Base-by-base conservation (phyloP, 805 yeast species). In the Pichia californica region DNA sequence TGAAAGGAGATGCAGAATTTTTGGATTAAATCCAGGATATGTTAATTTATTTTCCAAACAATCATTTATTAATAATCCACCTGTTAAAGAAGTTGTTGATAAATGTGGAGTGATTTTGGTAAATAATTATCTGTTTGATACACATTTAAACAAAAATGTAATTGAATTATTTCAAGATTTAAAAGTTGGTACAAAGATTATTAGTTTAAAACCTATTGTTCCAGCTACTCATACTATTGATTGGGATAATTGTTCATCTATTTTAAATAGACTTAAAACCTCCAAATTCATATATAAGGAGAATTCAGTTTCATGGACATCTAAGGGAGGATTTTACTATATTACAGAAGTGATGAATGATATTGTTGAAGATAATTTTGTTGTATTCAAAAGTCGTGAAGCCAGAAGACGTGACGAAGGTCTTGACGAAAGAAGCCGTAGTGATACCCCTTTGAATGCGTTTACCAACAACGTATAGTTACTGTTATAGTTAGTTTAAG, bases 301-400 rank as follows among this genome's bases (percentile, higher is more conserved):
- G 42, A 77, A 80, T 43, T 77, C 88, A 34, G 96, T 89, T 8
- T 83, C 94, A 37, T 88, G 97, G 97, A 88, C 96, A 0, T 79
- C 81, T 6, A 87, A 84, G 38, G 88, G 88, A 43, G 86, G 85
- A 1, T 79, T 77, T 9, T 88, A 85, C 61, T 89, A 76, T 59
- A 76, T 89, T 7, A 77, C 93, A 14, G 81, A 88, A 9, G 85
- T 86, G 8, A 57, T 59, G 58, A 44, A 44, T 3, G 64, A 60
- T 28, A 54, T 65, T n/a, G 58, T 62, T 15, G 59, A 52, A 23
- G 66, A 61, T 26, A 60, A 62, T 35, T 61, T 63, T 44, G 58
- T 55, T 19, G 58, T 54, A 20, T 52, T 55, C 45, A 59, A 56
- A 37, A 50, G 56, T 30, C 44, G 65, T 15, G 47, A 56, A 8